A percentile compares a stretch with the other conserved stretches of the same genome.
Evolutionary conservation across 2,329 filamentous ascomycete genomes (phyloP).

Genomic region (Aspergillus sclerotialis): DNA sequence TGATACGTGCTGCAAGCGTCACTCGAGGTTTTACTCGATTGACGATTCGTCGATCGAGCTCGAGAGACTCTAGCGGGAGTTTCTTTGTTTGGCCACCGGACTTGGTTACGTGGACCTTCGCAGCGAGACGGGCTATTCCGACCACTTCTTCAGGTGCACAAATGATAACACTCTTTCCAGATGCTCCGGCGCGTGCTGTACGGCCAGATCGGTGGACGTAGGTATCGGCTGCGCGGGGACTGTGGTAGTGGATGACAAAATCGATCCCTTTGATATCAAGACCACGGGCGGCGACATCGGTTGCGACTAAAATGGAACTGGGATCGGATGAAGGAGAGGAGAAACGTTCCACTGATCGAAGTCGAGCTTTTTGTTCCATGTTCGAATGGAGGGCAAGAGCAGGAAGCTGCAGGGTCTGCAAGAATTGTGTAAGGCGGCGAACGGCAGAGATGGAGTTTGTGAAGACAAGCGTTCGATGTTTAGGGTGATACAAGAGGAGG

Average conservation of each 20-base stretch:
- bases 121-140: conserved; percentile 73
- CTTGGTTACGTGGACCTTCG: conserved; percentile 69
- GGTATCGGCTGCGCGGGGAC: conserved; percentile 81
- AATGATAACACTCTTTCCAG: conserved; percentile 76
- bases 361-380: conserved; percentile 91
- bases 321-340: conserved; percentile 51
- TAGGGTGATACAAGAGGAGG: conserved; percentile 73
- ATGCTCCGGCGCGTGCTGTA: conserved; percentile 74
- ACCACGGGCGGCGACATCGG: conserved; percentile 87
- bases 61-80: conserved; percentile 64
- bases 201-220: conserved; percentile 95
- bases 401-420: conserved; percentile 73
- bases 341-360: conserved; percentile 90
- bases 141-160: conserved; percentile 87
- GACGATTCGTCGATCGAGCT: conserved; percentile 74
- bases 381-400: conserved; percentile 79
- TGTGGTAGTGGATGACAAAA: conserved; percentile 89
- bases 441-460: conserved; percentile 94
- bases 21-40: conserved; percentile 69
- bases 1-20: conserved; percentile 75
- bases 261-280: conserved; percentile 89
- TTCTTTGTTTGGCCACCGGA: conserved; percentile 50
- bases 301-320: conserved; percentile 72
- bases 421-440: conserved; percentile 73
- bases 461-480: conserved; percentile 78